Base-by-base conservation (phyloP, 2,329 filamentous ascomycete species). In the Neofusicoccum parvum region DNA sequence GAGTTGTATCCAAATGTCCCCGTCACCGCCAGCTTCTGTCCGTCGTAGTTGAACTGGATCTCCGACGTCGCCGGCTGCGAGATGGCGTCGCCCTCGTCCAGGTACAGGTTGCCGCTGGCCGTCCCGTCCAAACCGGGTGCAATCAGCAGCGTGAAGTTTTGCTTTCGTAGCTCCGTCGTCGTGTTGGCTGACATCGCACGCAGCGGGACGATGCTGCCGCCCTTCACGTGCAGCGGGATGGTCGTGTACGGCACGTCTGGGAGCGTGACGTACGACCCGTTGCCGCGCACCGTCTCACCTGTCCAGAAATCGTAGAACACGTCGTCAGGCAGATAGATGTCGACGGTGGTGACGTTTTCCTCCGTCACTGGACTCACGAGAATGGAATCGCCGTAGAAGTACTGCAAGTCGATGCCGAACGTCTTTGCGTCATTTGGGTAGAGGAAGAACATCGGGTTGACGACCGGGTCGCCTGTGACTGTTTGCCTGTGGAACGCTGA, bases 51-150 rank as follows among this genome's bases (percentile, higher is more conserved):
- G 70, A 94, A 91, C 14, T 79, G 75, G 62, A 93, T 81, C 64
- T 86, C 79, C 6, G 83, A 86, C n/a, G 82, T 86, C 0, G 71
- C 74, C 2, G 78, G 68, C 75, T 91, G 90, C 66, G 85, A 79
- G 58, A 94, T 70, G 32, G 85, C 88, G 66, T 88, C 87, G 9
- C 92, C 92, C 67, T 96, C 92, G 70, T 95, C 92, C 5, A 95
- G 79, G 74, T 94, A 95, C 65, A 95, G 80, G 60, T 82, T 81
- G 0, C 92, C 92, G 1, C 73, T 75, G 0, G 92, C 92, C 6
- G 79, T 85, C 3, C 89, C 90, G 60, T 89, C 80, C 0, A 74
- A 72, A 5, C 84, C 87, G 0, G 90, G 83, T 0, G 91, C 89
- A 50, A 96, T 83, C 41, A 94, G 72, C 59, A 96, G 79, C 73